These are phyloP conservation scores for Incumbomyces delicatus DNA, from an alignment of 2,329 filamentous ascomycete species.

Conservation along the genomic window DNA sequence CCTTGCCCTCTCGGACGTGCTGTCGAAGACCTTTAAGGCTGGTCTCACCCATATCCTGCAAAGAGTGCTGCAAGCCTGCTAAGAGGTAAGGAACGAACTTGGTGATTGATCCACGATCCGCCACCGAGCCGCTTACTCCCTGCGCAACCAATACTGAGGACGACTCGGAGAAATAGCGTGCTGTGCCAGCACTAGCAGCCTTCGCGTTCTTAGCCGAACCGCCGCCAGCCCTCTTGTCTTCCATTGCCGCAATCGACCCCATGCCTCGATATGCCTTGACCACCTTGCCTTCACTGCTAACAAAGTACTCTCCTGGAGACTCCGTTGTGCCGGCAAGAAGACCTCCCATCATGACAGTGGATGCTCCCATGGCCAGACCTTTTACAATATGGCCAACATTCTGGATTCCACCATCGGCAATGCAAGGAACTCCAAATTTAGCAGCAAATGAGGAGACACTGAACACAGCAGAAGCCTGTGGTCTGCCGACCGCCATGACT, in stretches of 20 bases:
- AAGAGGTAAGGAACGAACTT: constrained; percentile 96
- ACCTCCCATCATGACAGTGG: constrained; percentile 98
- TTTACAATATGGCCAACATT: constrained; percentile 99
- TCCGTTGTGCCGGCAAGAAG: constrained; percentile 94
- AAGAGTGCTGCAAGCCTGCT: constrained; percentile 90
- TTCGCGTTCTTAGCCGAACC: constrained; percentile 57
- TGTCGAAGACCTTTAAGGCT: constrained; percentile 69
- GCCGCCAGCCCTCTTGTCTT: constrained; percentile 88
- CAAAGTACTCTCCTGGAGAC: constrained; percentile 92
- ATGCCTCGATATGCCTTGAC: constrained; percentile 99
- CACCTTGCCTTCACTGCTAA: constrained; percentile 91
- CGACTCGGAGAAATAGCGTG: constrained; percentile 95
- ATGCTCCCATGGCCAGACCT: constrained; percentile 86
- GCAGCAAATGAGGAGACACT: constrained; percentile 82
- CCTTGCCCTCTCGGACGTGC: constrained; percentile 60
- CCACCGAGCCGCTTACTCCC: constrained; percentile 69
- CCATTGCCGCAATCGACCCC: constrained; percentile 98
- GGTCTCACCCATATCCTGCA: constrained; percentile 87
- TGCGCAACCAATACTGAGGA: constrained; percentile 92
- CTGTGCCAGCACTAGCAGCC: constrained; percentile 82
- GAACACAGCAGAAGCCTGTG: constrained; percentile 87
- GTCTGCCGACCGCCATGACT: constrained; percentile 97
- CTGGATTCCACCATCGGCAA: constrained; percentile 94
- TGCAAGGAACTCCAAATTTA: constrained; percentile 91
- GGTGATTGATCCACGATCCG: constrained; percentile 61